Conservation (phyloP, 116 monocot species). For the Zostera marina region DNA sequence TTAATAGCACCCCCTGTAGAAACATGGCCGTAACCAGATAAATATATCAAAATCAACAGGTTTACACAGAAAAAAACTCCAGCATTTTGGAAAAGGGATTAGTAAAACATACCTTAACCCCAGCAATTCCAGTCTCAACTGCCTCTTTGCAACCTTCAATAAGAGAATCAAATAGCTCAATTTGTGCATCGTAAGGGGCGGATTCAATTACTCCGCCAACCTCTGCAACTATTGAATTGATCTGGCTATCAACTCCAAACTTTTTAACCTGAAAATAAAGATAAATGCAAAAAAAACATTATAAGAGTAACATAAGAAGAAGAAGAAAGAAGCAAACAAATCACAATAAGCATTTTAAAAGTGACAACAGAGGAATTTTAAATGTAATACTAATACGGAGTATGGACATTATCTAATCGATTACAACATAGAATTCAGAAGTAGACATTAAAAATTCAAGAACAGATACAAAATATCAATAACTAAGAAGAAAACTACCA, state of each 20-base stretch:
- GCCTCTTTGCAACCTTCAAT: constrained; percentile 82
- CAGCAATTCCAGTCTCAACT: constrained; percentile 42
- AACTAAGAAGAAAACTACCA: constrained; percentile 20
- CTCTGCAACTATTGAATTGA: constrained; percentile 66
- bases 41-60: not conserved
- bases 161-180: constrained; percentile 70
- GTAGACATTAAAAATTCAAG: too few relatives aligned
- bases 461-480: not conserved
- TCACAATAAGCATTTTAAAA: too few relatives aligned
- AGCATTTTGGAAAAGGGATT: not conserved
- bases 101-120: constrained; percentile 45
- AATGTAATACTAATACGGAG: too few relatives aligned
- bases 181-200: constrained; percentile 47
- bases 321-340: too few relatives aligned
- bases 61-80: not conserved
- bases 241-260: constrained; percentile 64
- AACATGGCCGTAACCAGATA: constrained; percentile 2
- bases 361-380: too few relatives aligned
- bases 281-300: not conserved
- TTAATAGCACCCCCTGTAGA: constrained; percentile 68
- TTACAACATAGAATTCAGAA: too few relatives aligned
- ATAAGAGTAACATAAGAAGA: not conserved
- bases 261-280: constrained; percentile 59
- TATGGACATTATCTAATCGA: too few relatives aligned
- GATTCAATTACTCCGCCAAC: constrained; percentile 69